These are phyloP conservation scores for Periconia sp. DNA, from an alignment of 2,329 filamentous ascomycete species.

Conservation along the genomic window DNA sequence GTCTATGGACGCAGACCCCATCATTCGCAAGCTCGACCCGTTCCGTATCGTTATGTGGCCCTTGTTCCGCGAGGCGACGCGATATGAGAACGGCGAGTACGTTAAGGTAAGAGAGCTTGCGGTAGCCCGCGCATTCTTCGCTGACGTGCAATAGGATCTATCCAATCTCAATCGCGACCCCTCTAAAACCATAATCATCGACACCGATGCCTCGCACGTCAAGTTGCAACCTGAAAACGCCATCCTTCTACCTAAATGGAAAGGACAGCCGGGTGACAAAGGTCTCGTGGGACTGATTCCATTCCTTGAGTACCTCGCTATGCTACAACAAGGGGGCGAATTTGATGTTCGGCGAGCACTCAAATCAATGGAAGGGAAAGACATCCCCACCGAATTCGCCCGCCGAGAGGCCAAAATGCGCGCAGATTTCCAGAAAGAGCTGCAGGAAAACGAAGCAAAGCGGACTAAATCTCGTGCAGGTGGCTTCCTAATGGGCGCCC, in stretches of 20 bases:
- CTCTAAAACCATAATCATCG: conserved; percentile 92
- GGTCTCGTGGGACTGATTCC: conserved; percentile 89
- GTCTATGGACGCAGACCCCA: conserved; percentile 80
- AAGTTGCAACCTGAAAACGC: conserved; percentile 95
- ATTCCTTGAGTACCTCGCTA: conserved; percentile 96
- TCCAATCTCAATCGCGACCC: conserved; percentile 96
- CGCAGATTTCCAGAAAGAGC: conserved; percentile 80
- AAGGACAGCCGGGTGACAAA: conserved; percentile 79
- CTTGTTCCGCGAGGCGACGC: conserved; percentile 93
- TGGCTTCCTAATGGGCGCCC: conserved; percentile 70
- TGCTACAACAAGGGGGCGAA: conserved; percentile 73
- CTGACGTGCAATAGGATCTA: conserved; percentile 71
- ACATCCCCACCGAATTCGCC: conserved; percentile 90
- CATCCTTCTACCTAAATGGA: conserved; percentile 90
- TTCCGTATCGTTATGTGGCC: conserved; percentile 96
- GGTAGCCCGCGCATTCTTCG: neutral
- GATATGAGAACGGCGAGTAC: conserved; percentile 94
- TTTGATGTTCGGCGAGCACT: conserved; percentile 84
- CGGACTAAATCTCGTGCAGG: conserved; percentile 66
- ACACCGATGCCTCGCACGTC: conserved; percentile 82
- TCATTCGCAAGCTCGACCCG: conserved; percentile 92
- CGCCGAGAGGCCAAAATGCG: conserved; percentile 85
- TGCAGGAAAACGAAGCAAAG: conserved; percentile 72
- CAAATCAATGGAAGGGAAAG: conserved; percentile 85
- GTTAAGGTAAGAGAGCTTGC: conserved; percentile 76